A percentile compares a stretch with the other conserved stretches of the same genome.
phyloP scores from a whole-genome alignment of 2,329 filamentous ascomycete genomes.

The Alternaria sp. region DNA sequence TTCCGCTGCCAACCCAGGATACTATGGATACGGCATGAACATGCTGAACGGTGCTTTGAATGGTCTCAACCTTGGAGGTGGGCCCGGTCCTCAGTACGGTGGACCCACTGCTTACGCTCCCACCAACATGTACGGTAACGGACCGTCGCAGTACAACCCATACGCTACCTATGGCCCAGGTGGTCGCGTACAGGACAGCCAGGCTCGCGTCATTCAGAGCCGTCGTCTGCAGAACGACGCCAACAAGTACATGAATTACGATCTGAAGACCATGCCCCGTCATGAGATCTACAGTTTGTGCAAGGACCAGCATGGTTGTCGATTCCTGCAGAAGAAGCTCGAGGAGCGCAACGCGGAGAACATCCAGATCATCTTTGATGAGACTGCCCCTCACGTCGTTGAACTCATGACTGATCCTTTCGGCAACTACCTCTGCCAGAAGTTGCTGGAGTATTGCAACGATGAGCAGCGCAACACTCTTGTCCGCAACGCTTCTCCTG shows the following conservation, averaged over 20 bases:
- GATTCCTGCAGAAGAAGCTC: conserved; percentile 95
- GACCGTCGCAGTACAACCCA: conserved; percentile 33
- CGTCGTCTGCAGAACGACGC: conserved; percentile 72
- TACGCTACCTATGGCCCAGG: conserved; percentile 49
- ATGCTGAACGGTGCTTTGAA: conserved; percentile 74
- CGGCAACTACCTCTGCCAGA: conserved; percentile 99
- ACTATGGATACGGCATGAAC: conserved; percentile 63
- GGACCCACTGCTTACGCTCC: conserved; percentile 32
- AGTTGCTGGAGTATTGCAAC: conserved; percentile 92
- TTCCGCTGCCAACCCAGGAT: conserved; percentile 35
- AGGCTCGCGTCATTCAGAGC: conserved; percentile 76
- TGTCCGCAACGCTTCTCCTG: conserved; percentile 85
- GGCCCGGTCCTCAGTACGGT: conserved; percentile 49
- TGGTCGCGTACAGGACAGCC: conserved; percentile 71
- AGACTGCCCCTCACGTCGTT: conserved; percentile 91
- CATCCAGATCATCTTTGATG: conserved; percentile 90
- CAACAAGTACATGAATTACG: conserved; percentile 81
- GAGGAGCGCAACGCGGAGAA: conserved; percentile 86
- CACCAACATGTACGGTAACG: conserved; percentile 32
- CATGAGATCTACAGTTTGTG: conserved; percentile 89
- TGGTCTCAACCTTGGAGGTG: conserved; percentile 57
- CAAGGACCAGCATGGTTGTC: conserved; percentile 98
- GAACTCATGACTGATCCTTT: conserved; percentile 99
- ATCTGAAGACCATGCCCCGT: conserved; percentile 74
- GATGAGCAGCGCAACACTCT: conserved; percentile 93